A percentile compares a stretch with the other conserved stretches of the same genome.
Evolutionary conservation across 257 asterid genomes (phyloP).

Genomic region (Solanum habrochaites): DNA sequence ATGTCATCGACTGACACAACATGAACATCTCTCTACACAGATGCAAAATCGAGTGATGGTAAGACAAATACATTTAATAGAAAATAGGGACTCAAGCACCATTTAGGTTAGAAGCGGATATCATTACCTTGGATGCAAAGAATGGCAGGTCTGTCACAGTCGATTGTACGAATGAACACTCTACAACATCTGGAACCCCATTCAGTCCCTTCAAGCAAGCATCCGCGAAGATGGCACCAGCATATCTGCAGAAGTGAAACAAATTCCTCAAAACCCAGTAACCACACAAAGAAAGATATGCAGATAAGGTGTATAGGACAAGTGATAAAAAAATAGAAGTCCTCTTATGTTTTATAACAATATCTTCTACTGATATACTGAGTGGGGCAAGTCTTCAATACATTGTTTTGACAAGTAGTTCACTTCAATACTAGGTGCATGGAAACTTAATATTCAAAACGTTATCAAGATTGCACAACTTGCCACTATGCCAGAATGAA

Average conservation of each 20-base stretch:
- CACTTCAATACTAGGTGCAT: not conserved
- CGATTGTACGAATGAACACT: conserved; percentile 71
- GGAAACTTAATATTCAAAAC: not conserved
- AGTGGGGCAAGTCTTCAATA: not conserved
- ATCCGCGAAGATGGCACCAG: conserved; percentile 89
- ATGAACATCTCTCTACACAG: not conserved
- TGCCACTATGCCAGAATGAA: not conserved
- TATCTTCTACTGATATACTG: not conserved
- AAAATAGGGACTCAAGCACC: not conserved
- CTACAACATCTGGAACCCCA: conserved; percentile 84
- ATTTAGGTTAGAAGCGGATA: not conserved
- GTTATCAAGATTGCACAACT: not conserved
- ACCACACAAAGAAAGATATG: not conserved
- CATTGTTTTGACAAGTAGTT: not conserved
- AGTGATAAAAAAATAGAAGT: not conserved
- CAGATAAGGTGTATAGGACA: not conserved
- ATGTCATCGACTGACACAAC: not conserved
- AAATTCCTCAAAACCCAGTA: not conserved
- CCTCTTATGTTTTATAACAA: not conserved
- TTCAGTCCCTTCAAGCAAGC: conserved; percentile 93
- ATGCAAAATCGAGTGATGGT: not conserved
- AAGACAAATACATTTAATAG: not conserved
- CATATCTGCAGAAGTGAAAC: conserved; percentile 41
- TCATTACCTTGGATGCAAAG: conserved; percentile 73
- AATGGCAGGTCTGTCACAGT: conserved; percentile 71